Conservation (phyloP, 1,284 basidiomycete species). For the Moniliella sp. region DNA sequence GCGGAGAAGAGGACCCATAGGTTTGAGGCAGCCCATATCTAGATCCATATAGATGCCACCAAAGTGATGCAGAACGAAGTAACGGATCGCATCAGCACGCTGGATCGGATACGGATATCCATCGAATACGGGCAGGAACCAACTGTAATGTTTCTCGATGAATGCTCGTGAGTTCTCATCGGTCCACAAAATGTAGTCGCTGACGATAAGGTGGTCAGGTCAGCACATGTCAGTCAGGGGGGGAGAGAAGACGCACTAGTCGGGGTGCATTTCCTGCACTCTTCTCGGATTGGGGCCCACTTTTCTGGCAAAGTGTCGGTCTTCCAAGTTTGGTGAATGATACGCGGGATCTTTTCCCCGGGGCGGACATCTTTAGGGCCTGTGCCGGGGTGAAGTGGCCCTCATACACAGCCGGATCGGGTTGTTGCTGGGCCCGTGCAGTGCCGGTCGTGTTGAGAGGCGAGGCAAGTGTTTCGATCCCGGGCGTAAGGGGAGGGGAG, state of each 20-base stretch:
- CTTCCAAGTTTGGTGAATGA: conserved; percentile 98
- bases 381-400: conserved; percentile 5
- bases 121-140: conserved; percentile 81
- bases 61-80: conserved; percentile 78
- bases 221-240: not conserved
- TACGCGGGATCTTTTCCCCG: conserved; percentile 52
- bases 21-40: conserved; percentile 80
- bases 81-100: conserved; percentile 87
- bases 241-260: conserved; percentile 50
- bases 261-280: conserved; percentile 40
- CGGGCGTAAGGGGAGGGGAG: not conserved
- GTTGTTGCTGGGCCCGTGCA: too few relatives aligned
- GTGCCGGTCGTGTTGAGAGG: not conserved
- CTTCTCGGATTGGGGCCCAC: conserved; percentile 45
- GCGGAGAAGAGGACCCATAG: conserved; percentile 63
- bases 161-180: conserved; percentile 73
- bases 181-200: conserved; percentile 92
- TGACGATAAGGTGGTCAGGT: conserved; percentile 29
- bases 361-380: too few relatives aligned
- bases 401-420: not conserved
- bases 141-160: conserved; percentile 66
- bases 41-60: conserved; percentile 92
- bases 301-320: conserved; percentile 58
- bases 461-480: not conserved
- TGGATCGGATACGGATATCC: conserved; percentile 81